Evolutionary conservation across 495 filamentous ascomycete genomes (phyloP).

Genomic region (Hyaloscypha bicolor): DNA sequence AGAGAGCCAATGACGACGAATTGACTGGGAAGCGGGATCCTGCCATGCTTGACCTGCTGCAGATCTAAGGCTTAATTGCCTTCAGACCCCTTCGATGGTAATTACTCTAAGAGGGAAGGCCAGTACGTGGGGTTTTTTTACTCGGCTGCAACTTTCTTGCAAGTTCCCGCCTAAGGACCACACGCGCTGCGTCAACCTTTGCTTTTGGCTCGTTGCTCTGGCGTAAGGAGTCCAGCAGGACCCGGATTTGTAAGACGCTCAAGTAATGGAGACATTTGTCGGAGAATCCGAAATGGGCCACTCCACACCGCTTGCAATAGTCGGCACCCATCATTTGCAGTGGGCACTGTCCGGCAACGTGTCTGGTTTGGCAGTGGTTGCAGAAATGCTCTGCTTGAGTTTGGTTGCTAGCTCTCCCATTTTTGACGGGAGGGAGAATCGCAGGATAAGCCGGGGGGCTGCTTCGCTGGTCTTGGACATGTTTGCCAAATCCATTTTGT

Average conservation of each 20-base stretch:
- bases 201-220: constrained; percentile 55
- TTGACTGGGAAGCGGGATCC: background rate
- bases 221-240: constrained; percentile 63
- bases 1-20: no score
- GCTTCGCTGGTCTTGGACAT: background rate
- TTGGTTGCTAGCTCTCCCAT: background rate
- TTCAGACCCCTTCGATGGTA: no score
- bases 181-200: constrained; percentile 51
- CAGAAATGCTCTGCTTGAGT: constrained; percentile 38
- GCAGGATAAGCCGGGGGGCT: background rate
- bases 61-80: no score
- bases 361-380: constrained; percentile 52
- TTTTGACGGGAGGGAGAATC: constrained; percentile 2
- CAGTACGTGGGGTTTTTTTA: background rate
- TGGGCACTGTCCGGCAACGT: constrained; percentile 60
- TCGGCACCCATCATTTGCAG: constrained; percentile 60
- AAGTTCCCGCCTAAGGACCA: constrained; percentile 6
- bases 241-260: constrained; percentile 55
- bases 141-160: background rate
- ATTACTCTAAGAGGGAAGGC: background rate
- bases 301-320: constrained; percentile 65
- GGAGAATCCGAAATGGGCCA: constrained; percentile 60
- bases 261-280: constrained; percentile 61
- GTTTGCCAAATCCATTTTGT: background rate
- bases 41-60: no score